These are phyloP conservation scores for Chaetomidium leptoderma DNA, from an alignment of 495 filamentous ascomycete genomes.

Conservation along the genomic window DNA sequence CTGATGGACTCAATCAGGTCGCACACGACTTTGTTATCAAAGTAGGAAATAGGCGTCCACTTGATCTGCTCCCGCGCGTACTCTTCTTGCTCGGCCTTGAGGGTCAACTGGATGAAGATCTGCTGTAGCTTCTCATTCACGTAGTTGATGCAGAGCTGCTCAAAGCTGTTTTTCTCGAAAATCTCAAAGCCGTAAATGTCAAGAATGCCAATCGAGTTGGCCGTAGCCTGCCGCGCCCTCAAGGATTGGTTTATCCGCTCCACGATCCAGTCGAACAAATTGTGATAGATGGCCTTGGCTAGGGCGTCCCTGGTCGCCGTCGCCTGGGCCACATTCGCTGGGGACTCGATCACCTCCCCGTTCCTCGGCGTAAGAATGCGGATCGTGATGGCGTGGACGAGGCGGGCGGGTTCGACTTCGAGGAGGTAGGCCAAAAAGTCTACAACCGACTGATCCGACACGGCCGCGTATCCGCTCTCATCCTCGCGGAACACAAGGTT, in stretches of 20 bases:
- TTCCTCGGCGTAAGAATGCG: conserved; percentile 85
- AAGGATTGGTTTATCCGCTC: conserved; percentile 86
- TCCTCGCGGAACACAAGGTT: conserved; percentile 87
- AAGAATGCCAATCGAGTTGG: conserved; percentile 91
- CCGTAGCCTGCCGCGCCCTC: conserved; percentile 66
- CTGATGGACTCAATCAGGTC: conserved; percentile 91
- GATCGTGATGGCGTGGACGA: conserved; percentile 85
- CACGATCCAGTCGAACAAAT: conserved; percentile 98
- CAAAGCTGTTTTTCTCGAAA: conserved; percentile 98
- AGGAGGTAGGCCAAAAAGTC: conserved; percentile 93
- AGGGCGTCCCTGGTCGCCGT: conserved; percentile 88
- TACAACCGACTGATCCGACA: conserved; percentile 81
- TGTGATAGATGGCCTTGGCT: conserved; percentile 92
- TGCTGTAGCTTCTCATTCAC: conserved; percentile 99
- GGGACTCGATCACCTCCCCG: conserved; percentile 85
- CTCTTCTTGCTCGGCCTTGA: conserved; percentile 97
- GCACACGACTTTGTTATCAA: conserved; percentile 99
- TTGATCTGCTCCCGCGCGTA: conserved; percentile 94
- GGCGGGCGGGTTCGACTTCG: conserved; percentile 73
- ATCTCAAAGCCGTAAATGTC: conserved; percentile 99
- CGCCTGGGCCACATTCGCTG: conserved; percentile 87
- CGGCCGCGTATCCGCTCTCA: conserved; percentile 79
- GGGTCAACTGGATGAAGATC: conserved; percentile 97
- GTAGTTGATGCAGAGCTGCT: conserved; percentile 99
- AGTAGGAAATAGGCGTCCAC: conserved; percentile 99